Conservation (phyloP, 2,329 filamentous ascomycete genomes). For the Curvularia spicifera region DNA sequence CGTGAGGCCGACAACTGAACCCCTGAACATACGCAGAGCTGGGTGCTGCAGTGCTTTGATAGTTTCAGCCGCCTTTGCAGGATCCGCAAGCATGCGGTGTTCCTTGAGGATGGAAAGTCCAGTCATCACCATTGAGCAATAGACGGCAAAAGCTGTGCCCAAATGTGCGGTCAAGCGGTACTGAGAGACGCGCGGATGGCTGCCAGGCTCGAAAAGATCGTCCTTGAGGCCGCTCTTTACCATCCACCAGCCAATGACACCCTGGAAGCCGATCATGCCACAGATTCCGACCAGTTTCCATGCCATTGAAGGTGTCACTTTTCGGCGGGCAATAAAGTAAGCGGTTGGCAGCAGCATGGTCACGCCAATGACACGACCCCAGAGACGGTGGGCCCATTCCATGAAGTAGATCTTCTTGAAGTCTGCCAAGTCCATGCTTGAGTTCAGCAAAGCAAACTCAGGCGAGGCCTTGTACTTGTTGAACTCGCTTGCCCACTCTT, state of each 20-base stretch:
- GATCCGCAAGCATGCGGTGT: slow-evolving; percentile 71
- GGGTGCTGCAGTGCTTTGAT: slow-evolving; percentile 68
- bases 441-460: slow-evolving; percentile 90
- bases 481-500: slow-evolving; percentile 93
- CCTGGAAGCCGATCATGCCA: slow-evolving; percentile 90
- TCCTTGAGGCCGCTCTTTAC: slow-evolving; percentile 95
- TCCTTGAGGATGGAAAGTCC: slow-evolving; percentile 84
- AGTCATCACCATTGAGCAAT: slow-evolving; percentile 91
- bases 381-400: slow-evolving; percentile 96
- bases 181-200: slow-evolving; percentile 90
- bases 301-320: slow-evolving; percentile 80
- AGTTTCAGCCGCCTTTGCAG: slow-evolving; percentile 65
- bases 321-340: slow-evolving; percentile 83
- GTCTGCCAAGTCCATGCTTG: slow-evolving; percentile 88
- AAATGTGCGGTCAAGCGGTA: slow-evolving; percentile 91
- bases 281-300: slow-evolving; percentile 81
- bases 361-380: slow-evolving; percentile 90
- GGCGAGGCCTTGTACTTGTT: slow-evolving; percentile 89
- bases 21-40: slow-evolving; percentile 74
- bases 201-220: slow-evolving; percentile 89
- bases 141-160: slow-evolving; percentile 88
- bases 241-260: slow-evolving; percentile 99
- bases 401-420: slow-evolving; percentile 99
- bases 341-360: slow-evolving; percentile 86
- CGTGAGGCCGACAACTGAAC: slow-evolving; percentile 72